Evolutionary conservation across 1,139 yeast species (phyloP).

Genomic region (Zygoascus hellenicus): DNA sequence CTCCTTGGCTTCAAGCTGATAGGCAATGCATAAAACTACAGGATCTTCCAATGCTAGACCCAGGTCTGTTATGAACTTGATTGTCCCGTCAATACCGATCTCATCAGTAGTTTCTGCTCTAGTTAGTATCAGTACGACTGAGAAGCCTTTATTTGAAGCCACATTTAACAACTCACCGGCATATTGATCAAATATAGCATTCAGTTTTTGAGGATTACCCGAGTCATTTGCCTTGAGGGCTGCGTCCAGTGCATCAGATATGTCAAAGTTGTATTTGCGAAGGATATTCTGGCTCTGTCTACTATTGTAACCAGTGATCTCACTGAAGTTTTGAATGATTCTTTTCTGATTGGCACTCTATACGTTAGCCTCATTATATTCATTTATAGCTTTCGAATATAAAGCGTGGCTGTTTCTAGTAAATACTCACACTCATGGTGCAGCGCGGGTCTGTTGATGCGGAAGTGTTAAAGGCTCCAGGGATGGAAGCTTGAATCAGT

Average conservation of each 20-base stretch:
- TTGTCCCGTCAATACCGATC: conserved; percentile 72
- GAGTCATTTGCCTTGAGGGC: conserved; percentile 17
- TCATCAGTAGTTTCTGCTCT: conserved; percentile 23
- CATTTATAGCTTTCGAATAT: no score
- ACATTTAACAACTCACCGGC: conserved; percentile 13
- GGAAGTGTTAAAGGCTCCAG: no score
- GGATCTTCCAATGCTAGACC: conserved; percentile 70
- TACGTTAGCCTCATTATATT: conserved; percentile 15
- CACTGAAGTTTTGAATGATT: conserved; percentile 5
- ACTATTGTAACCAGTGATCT: conserved; percentile 9
- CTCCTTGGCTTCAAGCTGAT: conserved; percentile 57
- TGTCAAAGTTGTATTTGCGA: conserved; percentile 17
- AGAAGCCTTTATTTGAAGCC: neutral
- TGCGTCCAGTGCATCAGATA: conserved; percentile 22
- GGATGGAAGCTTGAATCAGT: no score
- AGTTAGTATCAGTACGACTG: neutral
- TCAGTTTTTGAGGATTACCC: conserved; percentile 12
- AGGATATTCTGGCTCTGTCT: conserved; percentile 17
- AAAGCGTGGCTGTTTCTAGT: no score
- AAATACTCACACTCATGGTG: neutral
- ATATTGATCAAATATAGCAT: conserved; percentile 20
- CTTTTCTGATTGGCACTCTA: conserved; percentile 14
- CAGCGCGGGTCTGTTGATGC: no score
- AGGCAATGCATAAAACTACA: conserved; percentile 63
- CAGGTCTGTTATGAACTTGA: conserved; percentile 58